These are phyloP conservation scores for Ceriops zippeliana DNA, from an alignment of 345 rosid genomes.

Conservation along the genomic window DNA sequence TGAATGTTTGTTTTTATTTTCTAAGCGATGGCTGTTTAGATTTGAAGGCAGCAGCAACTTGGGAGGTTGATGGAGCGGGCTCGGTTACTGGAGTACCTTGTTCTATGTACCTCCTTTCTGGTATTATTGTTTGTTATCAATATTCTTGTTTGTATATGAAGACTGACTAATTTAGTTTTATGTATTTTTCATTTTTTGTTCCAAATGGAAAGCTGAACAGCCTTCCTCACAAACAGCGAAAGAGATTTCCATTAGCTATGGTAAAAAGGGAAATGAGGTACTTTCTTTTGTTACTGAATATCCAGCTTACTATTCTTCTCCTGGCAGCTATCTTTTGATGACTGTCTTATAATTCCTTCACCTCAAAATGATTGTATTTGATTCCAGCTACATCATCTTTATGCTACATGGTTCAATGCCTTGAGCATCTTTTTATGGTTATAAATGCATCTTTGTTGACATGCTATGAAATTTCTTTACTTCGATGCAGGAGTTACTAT, in stretches of 20 bases:
- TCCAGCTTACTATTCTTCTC: not conserved
- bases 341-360: not conserved
- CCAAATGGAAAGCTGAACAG: conserved; percentile 46
- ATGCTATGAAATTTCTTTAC: not conserved
- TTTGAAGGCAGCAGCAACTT: conserved; percentile 79
- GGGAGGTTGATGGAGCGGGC: conserved; percentile 95
- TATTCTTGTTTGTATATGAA: not conserved
- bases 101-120: conserved; percentile 90
- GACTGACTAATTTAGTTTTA: not conserved
- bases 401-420: no score
- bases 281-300: conserved; percentile 9
- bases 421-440: no score
- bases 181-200: not conserved
- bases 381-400: no score
- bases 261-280: conserved; percentile 98
- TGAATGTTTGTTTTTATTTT: not conserved
- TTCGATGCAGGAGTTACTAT: conserved; percentile 69
- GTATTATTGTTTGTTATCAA: conserved; percentile 34
- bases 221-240: conserved; percentile 39
- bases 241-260: conserved; percentile 86
- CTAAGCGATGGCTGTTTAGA: conserved; percentile 35
- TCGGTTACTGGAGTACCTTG: conserved; percentile 52
- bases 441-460: no score
- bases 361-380: no score
- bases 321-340: not conserved